Evolutionary conservation across 2,329 filamentous ascomycete species (phyloP), one percentile per base, ranked within the genome.

Genomic region (Arthrocladium fulminans): DNA sequence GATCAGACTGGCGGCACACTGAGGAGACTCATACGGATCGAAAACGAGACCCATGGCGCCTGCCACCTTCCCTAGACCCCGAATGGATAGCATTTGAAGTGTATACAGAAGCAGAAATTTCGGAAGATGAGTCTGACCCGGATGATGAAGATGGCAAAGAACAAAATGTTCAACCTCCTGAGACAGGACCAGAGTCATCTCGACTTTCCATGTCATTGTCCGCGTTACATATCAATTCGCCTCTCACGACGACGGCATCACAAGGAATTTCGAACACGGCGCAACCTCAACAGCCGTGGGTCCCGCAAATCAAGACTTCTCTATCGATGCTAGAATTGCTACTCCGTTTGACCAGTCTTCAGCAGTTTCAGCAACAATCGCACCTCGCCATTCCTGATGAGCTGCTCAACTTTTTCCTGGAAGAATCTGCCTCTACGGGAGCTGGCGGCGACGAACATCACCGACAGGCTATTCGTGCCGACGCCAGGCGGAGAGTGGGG

Each of bases 61-160:
- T 94, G 2, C 87, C 88, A 0, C 73, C 74, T 1, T 84, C 88
- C 51, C 71, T 95, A 0, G 89, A 95, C 57, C 81, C 84, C 0
- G 89, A 94, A 65, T 96, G 89, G 89, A 78, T 95, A 55, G 89
- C 89, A 0, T 79, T 96, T 13, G 88, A 95, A 62, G 86, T 95
- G 1, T 92, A 83, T 61, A 76, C 79, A 13, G 81, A 86, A 58
- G 70, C 73, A 23, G 73, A 80, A 2, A 70, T 74, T 1, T 77
- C 76, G 0, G 75, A 77, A 34, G 74, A 74, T 0, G 75, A 79
- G 32, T 67, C 66, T 13, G 67, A 73, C n/a, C n/a, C n/a, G 29
- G 62, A 61, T 10, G 62, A 63, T 17, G 58, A 68, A 32, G 69
- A 69, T 12, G 22, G 13, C 17, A 30, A 37, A 19, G 46, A 47